phyloP scores from a whole-genome alignment of 768 basidiomycete species.

The Agaricus bisporus region DNA sequence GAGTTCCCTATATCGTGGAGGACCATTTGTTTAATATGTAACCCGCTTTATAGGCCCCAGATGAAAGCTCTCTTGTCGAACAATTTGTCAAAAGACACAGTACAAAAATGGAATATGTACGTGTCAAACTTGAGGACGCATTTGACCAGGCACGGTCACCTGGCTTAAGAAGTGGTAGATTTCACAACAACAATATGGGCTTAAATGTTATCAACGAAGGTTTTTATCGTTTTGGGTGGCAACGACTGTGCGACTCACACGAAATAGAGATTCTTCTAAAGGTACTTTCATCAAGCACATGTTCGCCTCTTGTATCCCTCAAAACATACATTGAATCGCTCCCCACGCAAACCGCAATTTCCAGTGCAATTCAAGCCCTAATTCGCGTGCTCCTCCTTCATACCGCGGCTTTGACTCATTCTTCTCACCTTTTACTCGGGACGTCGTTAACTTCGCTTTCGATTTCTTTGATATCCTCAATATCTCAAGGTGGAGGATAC shows the following conservation, averaged over 20 bases:
- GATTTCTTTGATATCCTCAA: slow-evolving; percentile 63
- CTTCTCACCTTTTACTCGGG: slow-evolving; percentile 77
- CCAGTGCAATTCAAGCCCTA: slow-evolving; percentile 51
- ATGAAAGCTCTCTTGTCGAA: slow-evolving; percentile 44
- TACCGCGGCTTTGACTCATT: slow-evolving; percentile 47
- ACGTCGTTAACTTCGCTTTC: slow-evolving; percentile 77
- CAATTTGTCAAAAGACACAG: slow-evolving; percentile 25
- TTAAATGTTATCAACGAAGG: slow-evolving; percentile 54
- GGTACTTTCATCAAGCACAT: slow-evolving; percentile 18
- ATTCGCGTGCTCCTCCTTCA: slow-evolving; percentile 65
- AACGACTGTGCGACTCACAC: neutral
- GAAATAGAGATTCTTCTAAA: slow-evolving; percentile 27
- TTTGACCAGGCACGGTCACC: slow-evolving; percentile 70
- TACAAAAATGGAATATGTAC: slow-evolving; percentile 44
- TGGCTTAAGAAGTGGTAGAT: slow-evolving; percentile 29
- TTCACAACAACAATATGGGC: slow-evolving; percentile 15
- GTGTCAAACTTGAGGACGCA: slow-evolving; percentile 66
- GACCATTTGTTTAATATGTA: slow-evolving; percentile 11
- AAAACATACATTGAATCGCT: slow-evolving; percentile 54
- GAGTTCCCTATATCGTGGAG: neutral
- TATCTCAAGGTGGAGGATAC: slow-evolving; percentile 75
- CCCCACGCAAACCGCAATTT: slow-evolving; percentile 69
- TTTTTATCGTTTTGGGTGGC: slow-evolving; percentile 4
- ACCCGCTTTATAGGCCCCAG: slow-evolving; percentile 36
- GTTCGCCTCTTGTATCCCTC: slow-evolving; percentile 23